Base-by-base conservation (phyloP, 352 stramenopile species). In the Globisporangium carolinianum region DNA sequence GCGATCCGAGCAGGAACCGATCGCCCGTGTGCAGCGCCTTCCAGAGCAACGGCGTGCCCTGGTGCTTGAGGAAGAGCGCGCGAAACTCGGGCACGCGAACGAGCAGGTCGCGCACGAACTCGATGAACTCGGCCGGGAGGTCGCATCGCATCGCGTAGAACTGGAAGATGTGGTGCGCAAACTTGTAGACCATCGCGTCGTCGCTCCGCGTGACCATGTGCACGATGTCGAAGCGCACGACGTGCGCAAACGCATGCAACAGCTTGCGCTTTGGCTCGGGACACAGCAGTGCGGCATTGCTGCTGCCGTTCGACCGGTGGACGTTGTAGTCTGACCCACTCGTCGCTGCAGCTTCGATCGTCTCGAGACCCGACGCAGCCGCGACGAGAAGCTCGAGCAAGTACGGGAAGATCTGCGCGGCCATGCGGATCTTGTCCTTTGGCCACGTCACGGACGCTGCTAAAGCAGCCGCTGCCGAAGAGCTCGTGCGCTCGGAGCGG, bases 101-200 rank as follows among this genome's bases (percentile, higher is more conserved):
- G 51, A 69, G 57, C 5, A 88, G 56, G 49, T 82, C 74, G 8
- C 72, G 66, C 46, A 86, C 60, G 3, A 85, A 51, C 15, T 73
- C 63, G 1, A 80, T 65, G 10, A 84, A 60, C 39, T 65, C 65
- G 4, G 57, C 41, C 4, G 78, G 75, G 2, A 84, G 53, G 18
- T 61, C 62, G 17, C 66, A 61, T 8, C 63, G 68, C 55, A 82
- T 52, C 17, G 67, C 60, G 38, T 84, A 58, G 12, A 83, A 53
- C 43, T 85, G 78, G 32, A 80, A 71, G 36, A 84, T 46, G 17
- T 86, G 74, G 39, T 84, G 76, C 1, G 65, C 61, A 36, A 80
- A 56, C 3, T 71, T 71, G 51, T 61, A 68, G 18, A 76, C 48
- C 18, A 67, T 68, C 9, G 69, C 58, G 52, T 77, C 76, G 50